phyloP scores from a whole-genome alignment of 805 yeast species.

The Pichia membranifaciens region DNA sequence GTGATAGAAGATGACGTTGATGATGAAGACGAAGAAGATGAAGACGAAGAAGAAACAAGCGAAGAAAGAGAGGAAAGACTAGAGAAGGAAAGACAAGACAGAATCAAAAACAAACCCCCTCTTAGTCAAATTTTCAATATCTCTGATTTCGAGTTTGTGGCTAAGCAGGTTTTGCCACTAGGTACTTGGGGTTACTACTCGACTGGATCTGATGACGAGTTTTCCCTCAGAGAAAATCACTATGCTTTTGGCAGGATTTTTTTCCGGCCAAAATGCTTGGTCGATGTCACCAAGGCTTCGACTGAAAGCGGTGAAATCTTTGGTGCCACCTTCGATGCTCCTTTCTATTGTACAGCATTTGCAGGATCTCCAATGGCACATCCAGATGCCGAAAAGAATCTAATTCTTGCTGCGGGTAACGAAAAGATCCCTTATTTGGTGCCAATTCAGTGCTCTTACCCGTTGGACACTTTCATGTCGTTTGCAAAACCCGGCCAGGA shows the following conservation, averaged over 20 bases:
- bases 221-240: slow-evolving; percentile 46
- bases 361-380: slow-evolving; percentile 86
- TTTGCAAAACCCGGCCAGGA: slow-evolving; percentile 56
- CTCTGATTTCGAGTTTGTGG: slow-evolving; percentile 82
- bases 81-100: slow-evolving; percentile 37
- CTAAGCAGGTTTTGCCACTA: slow-evolving; percentile 64
- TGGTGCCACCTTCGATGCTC: slow-evolving; percentile 59
- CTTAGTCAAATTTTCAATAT: slow-evolving; percentile 64
- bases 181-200: slow-evolving; percentile 88
- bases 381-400: slow-evolving; percentile 77
- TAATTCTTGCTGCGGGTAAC: slow-evolving; percentile 66
- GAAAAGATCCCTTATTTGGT: slow-evolving; percentile 77
- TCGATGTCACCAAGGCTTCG: slow-evolving; percentile 65
- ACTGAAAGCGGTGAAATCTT: slow-evolving; percentile 55
- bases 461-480: slow-evolving; percentile 70
- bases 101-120: slow-evolving; percentile 51
- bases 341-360: slow-evolving; percentile 85
- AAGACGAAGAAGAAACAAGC: slow-evolving; percentile 22
- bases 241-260: slow-evolving; percentile 78
- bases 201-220: slow-evolving; percentile 88
- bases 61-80: slow-evolving; percentile 26
- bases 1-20: slow-evolving; percentile 20
- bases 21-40: slow-evolving; percentile 23
- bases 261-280: slow-evolving; percentile 75
- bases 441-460: slow-evolving; percentile 79